Percentiles rank a stretch among this genome's conserved stretches.
These are phyloP conservation scores for Babesia sp. DNA, from an alignment of 169 alveolate genomes.

Conservation along the genomic window DNA sequence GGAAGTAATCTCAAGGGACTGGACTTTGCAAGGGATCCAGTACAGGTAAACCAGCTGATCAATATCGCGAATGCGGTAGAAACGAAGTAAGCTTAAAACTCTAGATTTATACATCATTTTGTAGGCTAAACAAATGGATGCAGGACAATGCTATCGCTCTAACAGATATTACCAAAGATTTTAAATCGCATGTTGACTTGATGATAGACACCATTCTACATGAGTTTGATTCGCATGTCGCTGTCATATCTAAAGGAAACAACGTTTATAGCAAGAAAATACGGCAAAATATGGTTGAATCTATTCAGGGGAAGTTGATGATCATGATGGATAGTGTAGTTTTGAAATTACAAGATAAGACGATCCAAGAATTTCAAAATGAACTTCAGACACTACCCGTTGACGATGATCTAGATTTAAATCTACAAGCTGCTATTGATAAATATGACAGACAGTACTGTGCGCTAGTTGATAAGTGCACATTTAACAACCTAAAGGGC, in stretches of 20 bases:
- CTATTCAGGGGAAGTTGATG: constrained; percentile 14
- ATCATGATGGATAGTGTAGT: constrained; percentile 30
- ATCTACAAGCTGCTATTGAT: constrained; percentile 30
- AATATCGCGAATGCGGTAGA: constrained; percentile 13
- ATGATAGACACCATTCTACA: background rate
- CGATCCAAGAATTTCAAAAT: constrained; percentile 31
- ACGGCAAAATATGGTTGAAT: constrained; percentile 6
- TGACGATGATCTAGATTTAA: constrained; percentile 20
- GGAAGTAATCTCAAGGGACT: constrained; percentile 9
- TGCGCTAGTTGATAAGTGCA: constrained; percentile 6
- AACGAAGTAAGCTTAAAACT: background rate
- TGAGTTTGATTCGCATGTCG: constrained; percentile 27
- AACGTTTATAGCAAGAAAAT: background rate
- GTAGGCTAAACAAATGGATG: constrained; percentile 27
- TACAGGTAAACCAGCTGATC: constrained; percentile 1
- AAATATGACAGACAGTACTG: constrained; percentile 42
- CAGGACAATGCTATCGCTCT: constrained; percentile 14
- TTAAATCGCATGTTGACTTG: constrained; percentile 25
- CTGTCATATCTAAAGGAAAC: background rate
- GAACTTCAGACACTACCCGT: constrained; percentile 22
- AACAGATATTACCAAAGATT: constrained; percentile 8
- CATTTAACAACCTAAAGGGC: constrained; percentile 19
- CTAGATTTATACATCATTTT: background rate
- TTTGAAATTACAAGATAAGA: constrained; percentile 21
- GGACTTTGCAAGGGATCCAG: background rate